Conservation (phyloP, 2,329 filamentous ascomycete species). For the Colletotrichum lini region DNA sequence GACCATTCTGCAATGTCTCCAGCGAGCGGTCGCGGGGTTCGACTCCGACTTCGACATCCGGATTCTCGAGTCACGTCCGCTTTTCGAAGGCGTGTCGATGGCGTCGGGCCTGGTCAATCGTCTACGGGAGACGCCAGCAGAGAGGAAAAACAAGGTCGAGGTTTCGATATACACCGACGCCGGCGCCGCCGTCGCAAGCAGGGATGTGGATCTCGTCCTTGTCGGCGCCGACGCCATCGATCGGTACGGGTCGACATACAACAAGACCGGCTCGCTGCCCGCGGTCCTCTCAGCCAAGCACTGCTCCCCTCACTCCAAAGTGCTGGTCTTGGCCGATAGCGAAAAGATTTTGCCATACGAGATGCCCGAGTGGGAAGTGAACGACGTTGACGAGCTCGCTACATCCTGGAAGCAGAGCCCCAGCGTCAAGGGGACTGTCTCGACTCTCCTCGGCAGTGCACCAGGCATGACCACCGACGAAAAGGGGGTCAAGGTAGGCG, state of each 20-base stretch:
- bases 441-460: slow-evolving; percentile 39
- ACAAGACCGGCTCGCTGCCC: slow-evolving; percentile 76
- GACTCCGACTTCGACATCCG: slow-evolving; percentile 65
- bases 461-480: background rate
- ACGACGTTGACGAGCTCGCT: slow-evolving; percentile 66
- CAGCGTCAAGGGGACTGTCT: slow-evolving; percentile 6
- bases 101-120: slow-evolving; percentile 58
- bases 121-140: slow-evolving; percentile 45
- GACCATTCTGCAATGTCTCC: slow-evolving; percentile 67
- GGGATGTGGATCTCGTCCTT: slow-evolving; percentile 69
- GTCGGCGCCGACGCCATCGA: slow-evolving; percentile 77
- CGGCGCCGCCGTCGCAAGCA: slow-evolving; percentile 67
- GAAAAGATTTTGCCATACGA: slow-evolving; percentile 71
- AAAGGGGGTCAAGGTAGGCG: slow-evolving; percentile 37
- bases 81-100: slow-evolving; percentile 74
- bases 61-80: slow-evolving; percentile 76
- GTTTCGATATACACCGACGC: slow-evolving; percentile 73
- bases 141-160: slow-evolving; percentile 46
- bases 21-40: slow-evolving; percentile 54
- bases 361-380: slow-evolving; percentile 59
- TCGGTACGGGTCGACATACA: slow-evolving; percentile 70
- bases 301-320: slow-evolving; percentile 59
- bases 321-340: slow-evolving; percentile 70
- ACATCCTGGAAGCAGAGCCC: slow-evolving; percentile 57
- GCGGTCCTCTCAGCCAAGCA: slow-evolving; percentile 69